Percentiles rank a stretch among this genome's conserved stretches.
Evolutionary conservation across 2,329 filamentous ascomycete species (phyloP).

Genomic region (Microdochium bolleyi): DNA sequence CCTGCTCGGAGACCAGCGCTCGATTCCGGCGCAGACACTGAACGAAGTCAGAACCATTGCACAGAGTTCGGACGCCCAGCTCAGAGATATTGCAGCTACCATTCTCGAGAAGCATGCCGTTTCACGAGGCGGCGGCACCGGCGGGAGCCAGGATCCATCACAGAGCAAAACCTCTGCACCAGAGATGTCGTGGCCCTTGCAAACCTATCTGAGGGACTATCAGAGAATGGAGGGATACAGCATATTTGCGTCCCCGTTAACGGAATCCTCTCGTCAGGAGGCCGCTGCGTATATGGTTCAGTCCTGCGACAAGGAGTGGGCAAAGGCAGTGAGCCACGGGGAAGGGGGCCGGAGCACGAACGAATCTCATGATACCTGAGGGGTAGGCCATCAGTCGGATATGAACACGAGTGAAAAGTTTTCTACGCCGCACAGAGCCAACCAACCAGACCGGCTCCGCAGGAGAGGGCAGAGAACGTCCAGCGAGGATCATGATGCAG

Average conservation of each 20-base stretch:
- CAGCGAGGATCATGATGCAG: neutral
- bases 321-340: neutral
- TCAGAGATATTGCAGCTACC: neutral
- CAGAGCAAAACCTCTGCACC: neutral
- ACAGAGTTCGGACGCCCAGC: neutral
- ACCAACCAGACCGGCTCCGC: neutral
- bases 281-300: neutral
- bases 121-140: neutral
- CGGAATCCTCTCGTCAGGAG: neutral
- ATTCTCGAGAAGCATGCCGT: neutral
- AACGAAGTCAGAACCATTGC: neutral
- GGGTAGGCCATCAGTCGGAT: neutral
- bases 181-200: neutral
- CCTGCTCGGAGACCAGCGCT: neutral
- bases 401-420: neutral
- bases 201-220: neutral
- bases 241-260: neutral
- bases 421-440: neutral
- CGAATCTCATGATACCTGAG: neutral
- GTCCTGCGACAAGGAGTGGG: neutral
- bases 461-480: neutral
- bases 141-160: neutral
- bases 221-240: neutral
- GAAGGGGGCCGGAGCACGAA: neutral
- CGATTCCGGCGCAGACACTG: neutral